Base-by-base conservation (phyloP, 345 rosid species). In the Rhizophora apiculata region DNA sequence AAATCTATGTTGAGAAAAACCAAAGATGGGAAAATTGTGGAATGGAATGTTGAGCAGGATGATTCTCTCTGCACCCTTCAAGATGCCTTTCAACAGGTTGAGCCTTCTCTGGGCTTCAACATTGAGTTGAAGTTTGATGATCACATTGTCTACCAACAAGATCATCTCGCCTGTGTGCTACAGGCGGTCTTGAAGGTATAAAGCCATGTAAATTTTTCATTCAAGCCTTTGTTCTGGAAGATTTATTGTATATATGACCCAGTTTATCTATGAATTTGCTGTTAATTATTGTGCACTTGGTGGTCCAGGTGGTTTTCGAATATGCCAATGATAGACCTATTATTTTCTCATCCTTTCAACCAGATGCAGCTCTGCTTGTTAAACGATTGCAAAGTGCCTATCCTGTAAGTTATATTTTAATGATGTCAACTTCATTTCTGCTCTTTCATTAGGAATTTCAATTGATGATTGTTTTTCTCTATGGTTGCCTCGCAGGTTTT, bases 91-190 rank as follows among this genome's bases (percentile, higher is more conserved):
- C 79, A 88, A 80, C 82, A 72, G 81, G 96, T 95, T 8, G 82
- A 84, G 5, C 87, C 92, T 19, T 71, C 84, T 10, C 48, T 88
- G 55, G 99, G 99, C 37, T 95, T 92, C 84, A 92, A 95, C 77
- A 84, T 95, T 69, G 97, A 95, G 79, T 69, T 95, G 48, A 95
- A 95, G 81, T 91, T 92, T 57, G 99, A 92, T 74, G 97, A 95
- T 74, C 72, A 87, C 69, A 65, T 92, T 60, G 82, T 88, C 32
- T 95, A 95, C 68, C 72, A 78, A 2, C 81, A 79, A 26, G 89
- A 89, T 46, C 64, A 84, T 68, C 93, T 94, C 70, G 68, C 72
- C 75, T 80, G 79, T 31, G 86, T 83, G 32, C 82, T 94, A 72
- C 87, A 87, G 70, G 72, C 89, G 46, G 80, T 87, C 72, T 67